Evolutionary conservation across 202 grass and related monocot genomes (phyloP), one percentile per base, ranked within the genome.

Genomic region (Bolboschoenoplectus hybrid): DNA sequence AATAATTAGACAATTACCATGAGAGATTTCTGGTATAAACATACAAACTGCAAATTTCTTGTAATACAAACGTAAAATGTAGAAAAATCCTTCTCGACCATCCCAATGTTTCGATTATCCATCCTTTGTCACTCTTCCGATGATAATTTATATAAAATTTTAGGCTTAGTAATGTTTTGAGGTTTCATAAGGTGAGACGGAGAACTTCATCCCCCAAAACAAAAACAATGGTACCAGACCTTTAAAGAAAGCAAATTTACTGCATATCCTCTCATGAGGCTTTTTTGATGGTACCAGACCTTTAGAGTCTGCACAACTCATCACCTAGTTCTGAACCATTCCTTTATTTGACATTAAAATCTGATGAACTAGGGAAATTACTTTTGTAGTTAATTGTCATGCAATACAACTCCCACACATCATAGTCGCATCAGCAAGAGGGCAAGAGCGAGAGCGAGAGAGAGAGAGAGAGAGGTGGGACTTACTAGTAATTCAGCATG

Each of bases 401-500:
- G 4, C 7, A 71, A 71, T n/a, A 43, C 7, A 19, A 45, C 39
- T 45, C 10, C 16, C 13, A 70, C 39, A 72, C 43, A 44, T 45
- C 68, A 45, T 45, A 40, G 35, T 7, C 38, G 2, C 67, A 9
- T n/a, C 16, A 26, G 60, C 0, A 0, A 0, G 51, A 53, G 56
- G 16, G 14, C 26, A 26, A 60, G 56, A 9, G 1, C 9, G 39
- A 43, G 14, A n/a, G 39, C 2, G 5, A 43, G 66, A 43, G 4
- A 6, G 65, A 16, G 71, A 34, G 46, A 3, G 45, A 9, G 43
- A 12, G 38, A 9, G 5, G 1, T 6, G 47, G 14, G 47, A 39
- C 62, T 89, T 92, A 99, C 97, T n/a, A 90, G 92, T 80, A 99
- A 77, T 88, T 96, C 81, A 64, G 83, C 80, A 62, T 93, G 93